These are phyloP conservation scores for Piper betle DNA, from an alignment of 164 flowering plant species.

Conservation along the genomic window DNA sequence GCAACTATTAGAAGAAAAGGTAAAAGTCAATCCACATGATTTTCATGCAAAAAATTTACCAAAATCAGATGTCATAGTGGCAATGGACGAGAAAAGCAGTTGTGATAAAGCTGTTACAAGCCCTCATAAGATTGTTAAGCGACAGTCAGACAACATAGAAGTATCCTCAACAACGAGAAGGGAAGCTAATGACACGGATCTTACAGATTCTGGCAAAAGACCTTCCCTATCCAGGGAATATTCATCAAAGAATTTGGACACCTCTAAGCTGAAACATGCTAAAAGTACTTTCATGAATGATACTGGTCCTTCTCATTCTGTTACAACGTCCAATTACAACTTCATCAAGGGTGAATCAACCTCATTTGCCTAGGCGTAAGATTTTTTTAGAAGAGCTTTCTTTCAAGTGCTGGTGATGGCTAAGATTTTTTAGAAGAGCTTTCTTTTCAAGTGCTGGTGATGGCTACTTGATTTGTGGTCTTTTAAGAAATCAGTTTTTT, in stretches of 20 bases:
- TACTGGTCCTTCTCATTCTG: conserved; percentile 17
- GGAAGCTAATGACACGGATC: too few relatives aligned
- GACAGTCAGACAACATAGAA: conserved; percentile 25
- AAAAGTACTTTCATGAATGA: conserved; percentile 16
- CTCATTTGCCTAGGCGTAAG: conserved; percentile 39
- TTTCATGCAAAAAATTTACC: conserved; percentile 9
- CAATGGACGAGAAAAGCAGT: conserved; percentile 23
- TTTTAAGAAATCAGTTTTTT: background rate
- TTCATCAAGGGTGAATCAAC: conserved; percentile 14
- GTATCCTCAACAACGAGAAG: too few relatives aligned
- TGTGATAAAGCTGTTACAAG: conserved; percentile 14
- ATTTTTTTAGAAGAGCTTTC: background rate
- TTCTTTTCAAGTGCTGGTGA: too few relatives aligned
- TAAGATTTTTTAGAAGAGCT: too few relatives aligned
- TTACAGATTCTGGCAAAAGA: conserved; percentile 20
- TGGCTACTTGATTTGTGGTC: background rate
- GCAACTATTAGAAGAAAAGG: conserved; percentile 14
- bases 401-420: background rate
- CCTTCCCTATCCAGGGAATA: conserved; percentile 32
- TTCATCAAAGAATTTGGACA: conserved; percentile 50
- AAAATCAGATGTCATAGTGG: conserved; percentile 21
- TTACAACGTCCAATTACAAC: conserved; percentile 11
- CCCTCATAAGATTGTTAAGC: conserved; percentile 29
- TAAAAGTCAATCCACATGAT: conserved; percentile 10
- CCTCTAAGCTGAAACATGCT: conserved; percentile 28